phyloP scores from a whole-genome alignment of 441 rosid genomes.

The Populus tomentosa region DNA sequence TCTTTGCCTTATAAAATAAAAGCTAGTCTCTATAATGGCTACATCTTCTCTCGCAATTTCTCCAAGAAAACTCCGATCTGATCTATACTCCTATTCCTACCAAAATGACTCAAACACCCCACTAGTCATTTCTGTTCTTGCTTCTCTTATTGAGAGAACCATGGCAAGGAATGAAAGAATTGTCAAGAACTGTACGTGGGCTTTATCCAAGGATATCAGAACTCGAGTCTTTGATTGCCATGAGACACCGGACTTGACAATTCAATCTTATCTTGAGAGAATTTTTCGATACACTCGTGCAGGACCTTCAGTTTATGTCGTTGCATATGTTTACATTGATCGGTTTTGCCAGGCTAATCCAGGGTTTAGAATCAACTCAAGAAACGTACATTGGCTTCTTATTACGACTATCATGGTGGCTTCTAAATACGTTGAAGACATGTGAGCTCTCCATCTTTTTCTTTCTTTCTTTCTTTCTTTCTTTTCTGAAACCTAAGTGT shows the following conservation, averaged over 20 bases:
- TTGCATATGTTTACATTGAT: slow-evolving; percentile 85
- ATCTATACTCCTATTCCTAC: slow-evolving; percentile 59
- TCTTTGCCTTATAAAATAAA: not conserved
- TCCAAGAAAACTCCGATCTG: slow-evolving; percentile 75
- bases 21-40: slow-evolving; percentile 15
- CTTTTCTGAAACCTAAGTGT: not conserved
- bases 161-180: slow-evolving; percentile 60
- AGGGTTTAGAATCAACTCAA: slow-evolving; percentile 53
- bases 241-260: slow-evolving; percentile 77
- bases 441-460: slow-evolving; percentile 42
- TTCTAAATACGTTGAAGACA: slow-evolving; percentile 85
- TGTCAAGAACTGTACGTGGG: slow-evolving; percentile 39
- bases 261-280: slow-evolving; percentile 77
- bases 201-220: slow-evolving; percentile 30
- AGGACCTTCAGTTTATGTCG: slow-evolving; percentile 81
- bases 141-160: slow-evolving; percentile 69
- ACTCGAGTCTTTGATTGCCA: slow-evolving; percentile 61
- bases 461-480: not conserved
- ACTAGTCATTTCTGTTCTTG: slow-evolving; percentile 66
- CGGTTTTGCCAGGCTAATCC: slow-evolving; percentile 75
- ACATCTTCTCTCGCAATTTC: slow-evolving; percentile 48
- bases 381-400: slow-evolving; percentile 76
- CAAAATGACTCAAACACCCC: slow-evolving; percentile 52
- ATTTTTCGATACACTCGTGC: slow-evolving; percentile 74
- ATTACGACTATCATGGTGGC: slow-evolving; percentile 87